These are phyloP conservation scores for Plasmodium reichenowi DNA, from an alignment of 169 alveolate genomes.

Conservation along the genomic window DNA sequence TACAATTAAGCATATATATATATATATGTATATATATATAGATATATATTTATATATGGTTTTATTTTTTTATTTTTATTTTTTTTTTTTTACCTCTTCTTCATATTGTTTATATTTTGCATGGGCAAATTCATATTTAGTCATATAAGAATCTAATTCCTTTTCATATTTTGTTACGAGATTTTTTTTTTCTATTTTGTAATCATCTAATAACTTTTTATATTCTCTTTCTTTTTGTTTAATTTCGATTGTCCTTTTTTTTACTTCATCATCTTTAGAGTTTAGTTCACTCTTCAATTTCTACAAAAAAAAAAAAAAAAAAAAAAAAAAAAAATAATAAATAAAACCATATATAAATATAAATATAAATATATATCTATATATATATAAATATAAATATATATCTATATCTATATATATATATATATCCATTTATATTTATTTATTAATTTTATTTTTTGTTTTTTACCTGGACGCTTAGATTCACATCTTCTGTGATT, in stretches of 20 bases:
- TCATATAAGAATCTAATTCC: constrained; percentile 49
- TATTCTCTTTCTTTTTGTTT: constrained; percentile 68
- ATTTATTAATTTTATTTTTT: not conserved
- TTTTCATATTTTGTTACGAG: constrained; percentile 67
- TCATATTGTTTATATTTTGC: constrained; percentile 57
- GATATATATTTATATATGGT: not conserved
- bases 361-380: not conserved
- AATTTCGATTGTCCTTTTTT: constrained; percentile 38
- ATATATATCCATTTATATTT: not conserved
- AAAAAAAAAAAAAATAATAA: too few species aligned
- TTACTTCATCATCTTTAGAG: constrained; percentile 61
- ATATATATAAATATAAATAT: not conserved
- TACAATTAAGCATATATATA: not conserved
- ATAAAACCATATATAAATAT: too few species aligned
- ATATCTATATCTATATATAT: not conserved
- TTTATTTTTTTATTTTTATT: not conserved
- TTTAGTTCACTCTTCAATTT: constrained; percentile 37
- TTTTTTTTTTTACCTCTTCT: constrained; percentile 42
- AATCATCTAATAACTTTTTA: constrained; percentile 57
- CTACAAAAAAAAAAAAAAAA: not conserved
- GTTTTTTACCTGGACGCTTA: constrained; percentile 44
- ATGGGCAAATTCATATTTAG: constrained; percentile 64
- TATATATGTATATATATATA: not conserved
- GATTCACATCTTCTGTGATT: constrained; percentile 48
- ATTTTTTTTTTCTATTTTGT: constrained; percentile 62